Evolutionary conservation across 2,329 filamentous ascomycete genomes (phyloP), one percentile per base, ranked within the genome.

Genomic region (Ceratocystis smalleyi): DNA sequence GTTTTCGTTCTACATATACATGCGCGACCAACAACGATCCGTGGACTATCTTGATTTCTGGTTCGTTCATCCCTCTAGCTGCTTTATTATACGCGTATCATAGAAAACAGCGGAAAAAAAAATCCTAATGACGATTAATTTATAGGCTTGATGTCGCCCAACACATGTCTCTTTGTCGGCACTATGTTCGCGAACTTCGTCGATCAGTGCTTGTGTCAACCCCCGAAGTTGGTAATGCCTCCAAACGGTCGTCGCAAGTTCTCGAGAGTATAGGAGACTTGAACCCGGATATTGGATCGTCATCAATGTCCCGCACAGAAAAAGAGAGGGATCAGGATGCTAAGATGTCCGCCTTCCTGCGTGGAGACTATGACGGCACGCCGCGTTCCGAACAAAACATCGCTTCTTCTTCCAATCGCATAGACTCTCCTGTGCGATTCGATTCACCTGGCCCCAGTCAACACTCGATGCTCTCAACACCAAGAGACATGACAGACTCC

Each of bases 1-100:
- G 10, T 99, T 96, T 75, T 96, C 91, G 1, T 99, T 99, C 78
- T 99, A 99, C 77, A 99, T 99, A 71, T 99, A 96, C 77, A 99
- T 99, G 94, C 85, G 94, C 71, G 95, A 99, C 74, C 91, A 96
- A 76, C 94, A 99, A 75, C 85, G 91, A 73, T 96, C 92, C 6
- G 94, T 99, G 12, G 94, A 99, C 72, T 99, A 99, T 71, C 79
- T 99, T 51, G 94, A 99, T 73, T 99, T 99, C 75, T 99, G 95
- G 94, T 97, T 78, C 66, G 83, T 73, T 3, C 24, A 35, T 10
- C 19, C 6, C 12, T 32, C 54, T 17, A 8, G 6, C 24, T 32
- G 24, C 27, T n/a, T n/a, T 24, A 2, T 6, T 7, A 55, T 30
- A 27, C 5, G 8, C 17, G 19, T 12, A 5, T n/a, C 19, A 17